A percentile compares a stretch with the other conserved stretches of the same genome.
Evolutionary conservation across 139 green algal species (phyloP).

Genomic region (Trebouxia sp.): DNA sequence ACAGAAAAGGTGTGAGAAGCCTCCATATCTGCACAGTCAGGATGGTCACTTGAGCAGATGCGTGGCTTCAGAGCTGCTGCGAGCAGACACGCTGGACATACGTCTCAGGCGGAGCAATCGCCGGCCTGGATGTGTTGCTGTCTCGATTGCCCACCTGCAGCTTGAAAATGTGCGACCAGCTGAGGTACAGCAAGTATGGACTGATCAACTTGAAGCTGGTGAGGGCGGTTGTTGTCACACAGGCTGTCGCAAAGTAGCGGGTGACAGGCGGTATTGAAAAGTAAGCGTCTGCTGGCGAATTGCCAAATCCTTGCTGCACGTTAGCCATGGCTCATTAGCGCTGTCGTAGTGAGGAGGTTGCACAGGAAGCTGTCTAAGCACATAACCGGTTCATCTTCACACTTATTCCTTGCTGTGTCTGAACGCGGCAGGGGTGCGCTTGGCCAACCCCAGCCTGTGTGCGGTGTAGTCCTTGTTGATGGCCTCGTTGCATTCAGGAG

Average conservation of each 20-base stretch:
- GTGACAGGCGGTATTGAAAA: conserved; percentile 46
- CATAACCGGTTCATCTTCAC: background rate
- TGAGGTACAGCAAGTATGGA: conserved; percentile 32
- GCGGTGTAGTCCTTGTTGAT: background rate
- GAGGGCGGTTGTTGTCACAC: conserved; percentile 15
- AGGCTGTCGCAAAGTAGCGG: conserved; percentile 41
- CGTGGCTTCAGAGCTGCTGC: background rate
- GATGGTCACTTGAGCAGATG: too few relatives aligned
- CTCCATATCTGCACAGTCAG: conserved; percentile 75
- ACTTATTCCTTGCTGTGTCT: too few relatives aligned
- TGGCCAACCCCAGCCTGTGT: too few relatives aligned
- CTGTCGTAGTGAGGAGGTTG: background rate
- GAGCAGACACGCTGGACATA: background rate
- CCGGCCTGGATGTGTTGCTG: background rate
- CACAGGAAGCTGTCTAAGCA: background rate
- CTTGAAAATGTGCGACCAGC: conserved; percentile 43
- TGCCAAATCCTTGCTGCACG: conserved; percentile 25
- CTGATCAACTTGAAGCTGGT: conserved; percentile 35
- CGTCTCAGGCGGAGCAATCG: background rate
- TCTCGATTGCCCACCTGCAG: background rate
- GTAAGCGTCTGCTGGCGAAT: conserved; percentile 40
- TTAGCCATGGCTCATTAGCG: conserved; percentile 15
- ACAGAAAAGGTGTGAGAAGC: conserved; percentile 56
- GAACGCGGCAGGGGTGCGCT: too few relatives aligned
- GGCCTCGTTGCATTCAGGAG: background rate